Base-by-base conservation (phyloP, 2,329 filamentous ascomycete species). In the Pseudocercospora crystallina region DNA sequence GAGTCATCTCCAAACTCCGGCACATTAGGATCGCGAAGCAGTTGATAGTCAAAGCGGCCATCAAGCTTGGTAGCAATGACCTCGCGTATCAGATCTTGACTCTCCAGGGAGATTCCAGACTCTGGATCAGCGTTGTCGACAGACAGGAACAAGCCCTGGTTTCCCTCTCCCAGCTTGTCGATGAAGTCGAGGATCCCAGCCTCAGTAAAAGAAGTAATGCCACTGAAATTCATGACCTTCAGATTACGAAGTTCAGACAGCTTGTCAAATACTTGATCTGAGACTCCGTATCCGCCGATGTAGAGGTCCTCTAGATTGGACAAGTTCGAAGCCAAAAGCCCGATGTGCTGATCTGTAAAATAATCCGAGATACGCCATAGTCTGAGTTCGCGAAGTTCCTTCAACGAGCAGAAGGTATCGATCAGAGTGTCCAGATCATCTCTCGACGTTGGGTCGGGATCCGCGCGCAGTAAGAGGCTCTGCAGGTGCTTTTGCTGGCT, bases 241-340 rank as follows among this genome's bases (percentile, higher is more conserved):
- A 87, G 67, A 30, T 76, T 71, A 3, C 64, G 63, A 37, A 85
- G 69, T 5, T 64, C 64, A 9, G 78, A 71, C 10, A 83, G 62
- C 3, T 65, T 61, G 31, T 63, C 62, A 49, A 78, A 73, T 9
- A 79, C 68, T 15, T 74, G 71, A 53, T 83, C 77, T 5, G 77
- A 73, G 15, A 80, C 66, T 12, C 78, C 77, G 37, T 76, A 73
- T 8, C 83, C 82, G 37, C 75, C 77, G 42, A 86, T 76, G 38
- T 73, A 76, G 11, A 87, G 66, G 10, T 80, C 76, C 56, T 84
- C 80, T 0, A 87, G 72, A 12, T 72, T 62, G 0, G 67, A 67
- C 8, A 83, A 67, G 8, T 71, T 64, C 1, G 63, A 53, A 17
- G 77, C 71, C 12, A 87, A 71, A 2, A 60, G 60, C 9, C 70